Conservation (phyloP, 192 early-diverging fungal species). For the Backusella circina region DNA sequence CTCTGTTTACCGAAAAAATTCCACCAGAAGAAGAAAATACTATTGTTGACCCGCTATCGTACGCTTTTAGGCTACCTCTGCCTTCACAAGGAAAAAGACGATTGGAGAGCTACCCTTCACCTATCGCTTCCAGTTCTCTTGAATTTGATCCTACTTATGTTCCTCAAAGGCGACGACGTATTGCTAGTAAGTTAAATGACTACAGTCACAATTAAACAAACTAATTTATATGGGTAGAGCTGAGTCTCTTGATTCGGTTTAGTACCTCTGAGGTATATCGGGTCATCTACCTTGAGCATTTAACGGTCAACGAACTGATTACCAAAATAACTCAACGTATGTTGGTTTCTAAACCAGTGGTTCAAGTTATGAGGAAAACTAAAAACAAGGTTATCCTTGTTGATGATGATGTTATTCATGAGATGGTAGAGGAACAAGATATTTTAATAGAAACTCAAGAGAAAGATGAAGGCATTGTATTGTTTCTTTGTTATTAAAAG, state of each 20-base stretch:
- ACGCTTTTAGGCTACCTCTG: background rate
- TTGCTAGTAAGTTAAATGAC: constrained; percentile 28
- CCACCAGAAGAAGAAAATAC: background rate
- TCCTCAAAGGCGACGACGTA: constrained; percentile 38
- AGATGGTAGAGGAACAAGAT: constrained; percentile 62
- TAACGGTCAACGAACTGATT: constrained; percentile 51
- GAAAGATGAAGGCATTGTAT: background rate
- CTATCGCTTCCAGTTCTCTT: constrained; percentile 13
- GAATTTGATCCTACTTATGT: constrained; percentile 67
- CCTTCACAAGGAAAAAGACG: background rate
- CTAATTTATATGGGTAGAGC: constrained; percentile 16
- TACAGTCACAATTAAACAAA: background rate
- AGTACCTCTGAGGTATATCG: constrained; percentile 49
- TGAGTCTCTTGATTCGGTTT: constrained; percentile 58
- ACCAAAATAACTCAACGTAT: constrained; percentile 49
- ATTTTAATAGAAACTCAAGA: constrained; percentile 47
- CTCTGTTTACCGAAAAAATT: constrained; percentile 27
- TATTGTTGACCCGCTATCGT: background rate
- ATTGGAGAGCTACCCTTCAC: background rate
- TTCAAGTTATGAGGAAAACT: constrained; percentile 16
- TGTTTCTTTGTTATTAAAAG: background rate
- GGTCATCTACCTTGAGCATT: constrained; percentile 61
- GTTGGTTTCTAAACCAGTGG: constrained; percentile 6
- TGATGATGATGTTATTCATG: constrained; percentile 55
- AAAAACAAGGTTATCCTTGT: constrained; percentile 48